Evolutionary conservation across 352 stramenopile genomes (phyloP).

Genomic region (Pythium guiyangense): DNA sequence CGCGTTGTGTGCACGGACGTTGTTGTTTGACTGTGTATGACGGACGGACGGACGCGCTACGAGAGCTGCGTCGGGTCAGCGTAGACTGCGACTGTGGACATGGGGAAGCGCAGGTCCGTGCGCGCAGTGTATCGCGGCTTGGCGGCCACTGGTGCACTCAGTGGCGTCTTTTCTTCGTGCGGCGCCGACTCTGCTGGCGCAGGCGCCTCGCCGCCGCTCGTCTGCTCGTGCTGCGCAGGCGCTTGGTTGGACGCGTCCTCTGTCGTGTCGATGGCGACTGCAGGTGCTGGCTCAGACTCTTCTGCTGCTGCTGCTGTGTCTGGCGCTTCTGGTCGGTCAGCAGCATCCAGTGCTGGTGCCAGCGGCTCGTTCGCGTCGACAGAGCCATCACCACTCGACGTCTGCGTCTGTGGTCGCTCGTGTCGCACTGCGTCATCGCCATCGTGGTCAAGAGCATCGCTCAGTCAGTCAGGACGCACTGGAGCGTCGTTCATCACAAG

Average conservation of each 20-base stretch:
- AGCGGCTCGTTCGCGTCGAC: not conserved
- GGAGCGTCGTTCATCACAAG: not conserved
- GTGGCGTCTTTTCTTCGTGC: conserved; percentile 1
- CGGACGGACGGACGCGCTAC: not conserved
- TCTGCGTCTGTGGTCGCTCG: conserved; percentile 3
- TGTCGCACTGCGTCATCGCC: conserved; percentile 8
- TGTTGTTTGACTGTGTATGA: not conserved
- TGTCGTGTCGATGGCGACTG: not conserved
- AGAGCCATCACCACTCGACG: not conserved
- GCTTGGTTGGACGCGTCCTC: not conserved
- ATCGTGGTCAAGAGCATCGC: not conserved
- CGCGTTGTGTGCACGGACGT: not conserved
- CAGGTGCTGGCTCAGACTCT: not conserved
- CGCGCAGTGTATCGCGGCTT: conserved; percentile 49
- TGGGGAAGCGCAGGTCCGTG: conserved; percentile 66
- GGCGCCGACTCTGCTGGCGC: not conserved
- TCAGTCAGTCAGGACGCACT: not conserved
- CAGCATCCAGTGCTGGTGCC: too few species aligned
- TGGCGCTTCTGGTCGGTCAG: not conserved
- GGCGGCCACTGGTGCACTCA: not conserved
- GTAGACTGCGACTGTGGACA: conserved; percentile 68
- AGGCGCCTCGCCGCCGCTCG: not conserved
- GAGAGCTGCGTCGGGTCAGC: conserved; percentile 34
- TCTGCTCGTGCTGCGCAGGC: conserved; percentile 3
- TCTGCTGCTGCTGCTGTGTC: not conserved